A percentile compares a stretch with the other conserved stretches of the same genome.
These are phyloP conservation scores for Trematosphaeria pertusa DNA, from an alignment of 2,329 filamentous ascomycete species.

Conservation along the genomic window DNA sequence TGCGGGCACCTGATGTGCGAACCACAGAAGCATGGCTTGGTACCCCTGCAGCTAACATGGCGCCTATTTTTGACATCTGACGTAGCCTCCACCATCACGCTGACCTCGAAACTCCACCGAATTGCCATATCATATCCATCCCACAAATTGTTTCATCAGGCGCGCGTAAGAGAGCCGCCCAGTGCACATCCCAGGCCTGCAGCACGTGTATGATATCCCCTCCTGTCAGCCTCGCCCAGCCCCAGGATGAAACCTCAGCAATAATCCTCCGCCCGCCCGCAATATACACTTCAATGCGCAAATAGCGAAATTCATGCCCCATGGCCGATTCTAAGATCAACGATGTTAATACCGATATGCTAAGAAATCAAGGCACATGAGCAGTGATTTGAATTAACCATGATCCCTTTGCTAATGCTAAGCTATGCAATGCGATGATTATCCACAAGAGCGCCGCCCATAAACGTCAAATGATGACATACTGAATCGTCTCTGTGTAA, in stretches of 20 bases:
- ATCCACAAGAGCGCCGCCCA: background rate
- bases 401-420: constrained; percentile 5
- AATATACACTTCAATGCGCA: constrained; percentile 7
- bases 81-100: too few relatives aligned
- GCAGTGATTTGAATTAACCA: constrained; percentile 7
- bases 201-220: background rate
- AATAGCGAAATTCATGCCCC: too few relatives aligned
- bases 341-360: too few relatives aligned
- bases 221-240: background rate
- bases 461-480: background rate
- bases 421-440: constrained; percentile 8
- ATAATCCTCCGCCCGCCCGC: background rate
- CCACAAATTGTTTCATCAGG: constrained; percentile 3
- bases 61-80: constrained; percentile 9
- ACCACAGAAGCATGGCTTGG: background rate
- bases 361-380: background rate
- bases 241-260: background rate
- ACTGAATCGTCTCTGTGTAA: background rate
- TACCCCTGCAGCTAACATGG: constrained; percentile 6
- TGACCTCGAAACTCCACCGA: background rate
- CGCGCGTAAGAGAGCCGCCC: constrained; percentile 3
- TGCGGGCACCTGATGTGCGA: constrained; percentile 6
- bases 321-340: too few relatives aligned
- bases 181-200: background rate
- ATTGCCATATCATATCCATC: background rate